Evolutionary conservation across 2,329 filamentous ascomycete genomes (phyloP).

Genomic region (Chrysoporthe puriensis): DNA sequence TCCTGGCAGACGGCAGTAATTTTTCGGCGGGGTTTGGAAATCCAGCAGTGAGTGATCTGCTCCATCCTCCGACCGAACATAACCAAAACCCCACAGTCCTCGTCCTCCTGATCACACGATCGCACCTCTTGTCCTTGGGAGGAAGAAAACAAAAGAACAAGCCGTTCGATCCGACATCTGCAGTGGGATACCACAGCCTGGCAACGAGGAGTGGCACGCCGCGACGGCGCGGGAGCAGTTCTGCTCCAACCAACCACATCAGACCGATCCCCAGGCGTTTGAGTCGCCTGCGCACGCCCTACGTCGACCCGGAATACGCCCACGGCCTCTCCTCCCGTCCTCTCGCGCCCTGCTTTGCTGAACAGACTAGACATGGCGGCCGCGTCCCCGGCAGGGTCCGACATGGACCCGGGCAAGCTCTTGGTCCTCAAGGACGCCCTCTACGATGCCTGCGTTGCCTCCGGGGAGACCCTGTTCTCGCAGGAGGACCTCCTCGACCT

Average conservation of each 20-base stretch:
- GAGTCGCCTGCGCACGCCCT: constrained; percentile 1
- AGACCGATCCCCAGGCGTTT: too few relatives aligned
- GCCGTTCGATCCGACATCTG: not conserved
- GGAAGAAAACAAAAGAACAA: too few relatives aligned
- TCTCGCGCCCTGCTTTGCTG: not conserved
- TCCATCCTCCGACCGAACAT: not conserved
- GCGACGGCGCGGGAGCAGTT: not conserved
- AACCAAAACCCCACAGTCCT: not conserved
- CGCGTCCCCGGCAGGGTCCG: constrained; percentile 25
- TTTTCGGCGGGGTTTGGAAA: constrained; percentile 16
- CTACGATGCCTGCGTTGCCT: constrained; percentile 52
- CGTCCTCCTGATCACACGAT: not conserved
- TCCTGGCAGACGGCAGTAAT: constrained; percentile 8
- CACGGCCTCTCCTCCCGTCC: not conserved
- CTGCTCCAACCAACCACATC: constrained; percentile 2
- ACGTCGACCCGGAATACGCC: too few relatives aligned
- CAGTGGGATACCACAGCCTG: not conserved
- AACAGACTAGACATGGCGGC: constrained; percentile 14
- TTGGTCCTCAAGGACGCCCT: constrained; percentile 58
- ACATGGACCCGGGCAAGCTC: constrained; percentile 45
- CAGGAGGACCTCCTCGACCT: constrained; percentile 30
- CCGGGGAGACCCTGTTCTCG: constrained; percentile 27
- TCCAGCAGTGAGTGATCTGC: constrained; percentile 1
- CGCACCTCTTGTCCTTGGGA: not conserved
- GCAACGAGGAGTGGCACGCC: not conserved